phyloP scores from a whole-genome alignment of 371 early-diverging fungal genomes.

The Coemansia linderi region DNA sequence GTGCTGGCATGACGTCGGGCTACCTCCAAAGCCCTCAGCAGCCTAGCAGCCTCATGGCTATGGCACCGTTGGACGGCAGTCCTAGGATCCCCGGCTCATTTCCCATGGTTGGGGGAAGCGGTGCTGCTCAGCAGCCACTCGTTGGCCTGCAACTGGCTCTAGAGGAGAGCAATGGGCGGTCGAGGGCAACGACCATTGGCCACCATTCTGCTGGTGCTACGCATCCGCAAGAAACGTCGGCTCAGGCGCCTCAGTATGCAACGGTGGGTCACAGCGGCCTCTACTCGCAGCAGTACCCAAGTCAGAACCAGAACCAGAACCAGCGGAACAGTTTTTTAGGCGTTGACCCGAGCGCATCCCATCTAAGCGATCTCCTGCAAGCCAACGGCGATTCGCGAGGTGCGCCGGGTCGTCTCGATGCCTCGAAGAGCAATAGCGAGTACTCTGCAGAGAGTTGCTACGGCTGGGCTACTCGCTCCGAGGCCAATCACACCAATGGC shows the following conservation, averaged over 20 bases:
- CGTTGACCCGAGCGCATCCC: conserved; percentile 53
- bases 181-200: conserved; percentile 12
- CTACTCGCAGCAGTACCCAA: not conserved
- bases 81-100: conserved; percentile 32
- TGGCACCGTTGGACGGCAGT: not conserved
- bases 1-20: not conserved
- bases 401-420: conserved; percentile 45
- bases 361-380: conserved; percentile 19
- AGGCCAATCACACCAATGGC: conserved; percentile 12
- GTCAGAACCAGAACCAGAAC: not conserved
- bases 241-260: not conserved
- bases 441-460: conserved; percentile 31
- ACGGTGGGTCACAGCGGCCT: not conserved
- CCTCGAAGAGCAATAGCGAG: conserved; percentile 37
- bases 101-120: conserved; percentile 11
- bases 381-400: conserved; percentile 32
- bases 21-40: not conserved
- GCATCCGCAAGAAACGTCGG: not conserved
- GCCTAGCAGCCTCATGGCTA: not conserved
- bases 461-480: conserved; percentile 41
- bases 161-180: not conserved
- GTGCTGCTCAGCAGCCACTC: conserved; percentile 9
- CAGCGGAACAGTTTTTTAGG: conserved; percentile 45
- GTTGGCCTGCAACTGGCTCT: conserved; percentile 13
- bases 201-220: not conserved